Evolutionary conservation across 2,329 filamentous ascomycete species (phyloP), one percentile per base, ranked within the genome.

Genomic region (Drechslerella stenobrocha): DNA sequence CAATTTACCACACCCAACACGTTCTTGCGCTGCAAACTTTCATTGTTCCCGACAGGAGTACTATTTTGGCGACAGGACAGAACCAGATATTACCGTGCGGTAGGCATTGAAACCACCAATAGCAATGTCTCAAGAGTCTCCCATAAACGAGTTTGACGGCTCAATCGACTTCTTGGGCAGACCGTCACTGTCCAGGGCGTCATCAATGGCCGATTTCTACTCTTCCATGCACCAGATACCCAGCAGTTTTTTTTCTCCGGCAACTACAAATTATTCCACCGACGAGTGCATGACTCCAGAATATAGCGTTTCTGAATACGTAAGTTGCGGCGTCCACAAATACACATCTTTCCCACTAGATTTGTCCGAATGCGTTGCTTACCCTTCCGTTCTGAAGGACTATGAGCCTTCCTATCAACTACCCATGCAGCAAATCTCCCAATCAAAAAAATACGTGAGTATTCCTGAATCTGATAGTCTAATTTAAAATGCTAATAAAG

Each of bases 1-100:
- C 40, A 51, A 44, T 60, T 51, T 67, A 67, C 55, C 63, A 67
- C 63, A 67, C 47, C 51, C 63, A 67, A 67, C 63, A 13, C 22
- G 34, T 42, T 18, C 15, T 4, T 7, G 15, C 7, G 35, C 46
- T 23, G 23, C 20, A 32, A 45, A 13, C 11, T 18, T 15, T 34
- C 1, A 5, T 11, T n/a, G 52, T 1, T 13, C 45, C 46, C 40
- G 20, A 15, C 45, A 26, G 11, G 22, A 55, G 26, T 20, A 28
- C 18, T 40, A 34, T 23, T 20, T 28, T 11, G 40, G 4, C 15
- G n/a, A n/a, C n/a, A n/a, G n/a, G n/a, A n/a, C n/a, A 30, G 11
- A 30, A 30, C 11, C 28, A 30, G 11, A 30, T 30, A 30, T 11
- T 30, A 11, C 11, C 28, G 28, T 30, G 5, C 11, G 28, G 40